A percentile compares a stretch with the other conserved stretches of the same genome.
phyloP scores from a whole-genome alignment of 495 filamentous ascomycete species.

The Trichoderma asperelloides region DNA sequence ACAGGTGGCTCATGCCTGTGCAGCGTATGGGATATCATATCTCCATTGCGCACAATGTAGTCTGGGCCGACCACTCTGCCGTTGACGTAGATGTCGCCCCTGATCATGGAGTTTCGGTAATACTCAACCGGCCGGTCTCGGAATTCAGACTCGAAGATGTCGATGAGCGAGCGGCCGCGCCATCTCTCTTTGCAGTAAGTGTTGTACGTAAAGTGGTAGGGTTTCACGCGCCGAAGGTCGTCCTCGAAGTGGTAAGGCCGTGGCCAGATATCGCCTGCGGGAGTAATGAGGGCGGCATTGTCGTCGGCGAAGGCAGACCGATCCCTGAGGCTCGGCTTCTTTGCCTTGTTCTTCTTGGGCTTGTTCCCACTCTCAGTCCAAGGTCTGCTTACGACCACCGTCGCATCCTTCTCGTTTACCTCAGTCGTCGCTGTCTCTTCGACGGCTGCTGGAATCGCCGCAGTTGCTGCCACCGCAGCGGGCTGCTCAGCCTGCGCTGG shows the following conservation, averaged over 20 bases:
- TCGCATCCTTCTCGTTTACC: background rate
- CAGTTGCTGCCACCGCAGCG: no score
- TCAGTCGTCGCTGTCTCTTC: background rate
- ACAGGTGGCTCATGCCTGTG: slow-evolving; percentile 96
- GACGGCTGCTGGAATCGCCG: background rate
- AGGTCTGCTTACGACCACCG: background rate
- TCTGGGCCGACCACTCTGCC: slow-evolving; percentile 50
- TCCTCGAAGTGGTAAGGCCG: slow-evolving; percentile 70
- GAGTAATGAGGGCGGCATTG: slow-evolving; percentile 44
- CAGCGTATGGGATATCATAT: slow-evolving; percentile 83
- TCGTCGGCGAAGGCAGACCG: background rate
- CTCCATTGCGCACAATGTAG: slow-evolving; percentile 42
- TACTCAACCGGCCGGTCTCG: slow-evolving; percentile 79
- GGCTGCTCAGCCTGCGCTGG: background rate
- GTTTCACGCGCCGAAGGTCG: slow-evolving; percentile 71
- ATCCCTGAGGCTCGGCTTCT: slow-evolving; percentile 4
- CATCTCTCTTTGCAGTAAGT: slow-evolving; percentile 87
- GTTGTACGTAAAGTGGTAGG: slow-evolving; percentile 91
- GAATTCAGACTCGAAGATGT: slow-evolving; percentile 79
- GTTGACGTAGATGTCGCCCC: slow-evolving; percentile 64
- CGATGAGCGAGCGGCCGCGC: slow-evolving; percentile 64
- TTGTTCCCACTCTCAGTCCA: background rate
- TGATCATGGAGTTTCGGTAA: slow-evolving; percentile 75
- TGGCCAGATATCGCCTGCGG: slow-evolving; percentile 54
- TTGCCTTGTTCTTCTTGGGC: background rate